Base-by-base conservation (phyloP, 495 filamentous ascomycete species). In the Astrothelium subdiscretum region DNA sequence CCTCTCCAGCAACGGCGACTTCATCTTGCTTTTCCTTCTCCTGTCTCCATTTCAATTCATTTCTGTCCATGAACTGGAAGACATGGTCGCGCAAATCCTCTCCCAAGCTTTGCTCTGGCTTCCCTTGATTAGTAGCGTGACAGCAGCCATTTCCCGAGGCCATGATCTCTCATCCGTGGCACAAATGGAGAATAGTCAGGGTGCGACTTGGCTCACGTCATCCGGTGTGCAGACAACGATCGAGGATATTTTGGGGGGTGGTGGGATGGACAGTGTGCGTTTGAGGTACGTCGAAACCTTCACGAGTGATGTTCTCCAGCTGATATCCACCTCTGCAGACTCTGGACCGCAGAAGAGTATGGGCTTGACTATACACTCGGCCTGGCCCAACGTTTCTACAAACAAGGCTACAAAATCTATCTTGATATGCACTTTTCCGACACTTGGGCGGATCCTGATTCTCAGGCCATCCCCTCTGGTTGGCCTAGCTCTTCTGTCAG, bases 371-470 rank as follows among this genome's bases (percentile, higher is more conserved):
- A 92, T 72, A 88, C 87, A 65, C 60, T 91, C 66, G 70, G 81
- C 62, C 77, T 91, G 15, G 88, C 83, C 15, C 75, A 79, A 68
- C 76, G 88, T 52, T 83, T 85, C 15, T 80, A 84, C 65, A 80
- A 78, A n/a, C 82, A 78, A 5, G 86, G 87, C 0, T 73, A 89
- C 59, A 75, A 73, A 0, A 78, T 89, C 13, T 88, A 87, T 65
- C 72, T 91, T 59, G 83, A 91, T 70, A 73, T 91, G 61, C 86
- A 90, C 73, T 83, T 82, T 62, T 84, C 80, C 69, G 85, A 90
- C 74, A 87, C 81, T 5, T 92, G 80, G 80, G 75, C 76, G 4
- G 75, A 76, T 62, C 73, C 75, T 2, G 61, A 65, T 8, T 66
- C 77, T 29, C 73, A 78, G 61, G 66, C 62, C 0, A 65, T 62